Percentiles rank a stretch among this genome's conserved stretches.
Conservation (phyloP, 352 stramenopile species). For the Pythium vanterpoolii region DNA sequence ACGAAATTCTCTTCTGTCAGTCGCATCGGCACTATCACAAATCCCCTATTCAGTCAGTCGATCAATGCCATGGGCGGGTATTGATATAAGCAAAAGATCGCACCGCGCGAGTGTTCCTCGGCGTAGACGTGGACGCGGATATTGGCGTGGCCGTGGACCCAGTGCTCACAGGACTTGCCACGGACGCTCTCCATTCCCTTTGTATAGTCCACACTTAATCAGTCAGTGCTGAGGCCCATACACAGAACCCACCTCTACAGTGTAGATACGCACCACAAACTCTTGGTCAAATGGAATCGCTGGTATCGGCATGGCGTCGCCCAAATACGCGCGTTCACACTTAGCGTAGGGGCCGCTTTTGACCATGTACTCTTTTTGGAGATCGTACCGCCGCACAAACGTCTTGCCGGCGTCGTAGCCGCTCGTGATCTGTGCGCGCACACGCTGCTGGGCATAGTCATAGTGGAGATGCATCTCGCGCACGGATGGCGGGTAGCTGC, state of each 20-base stretch:
- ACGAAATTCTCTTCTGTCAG: conserved; percentile 61
- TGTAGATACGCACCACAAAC: conserved; percentile 35
- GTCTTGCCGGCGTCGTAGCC: conserved; percentile 71
- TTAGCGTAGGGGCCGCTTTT: conserved; percentile 60
- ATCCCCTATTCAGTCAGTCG: background rate
- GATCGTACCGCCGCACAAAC: conserved; percentile 66
- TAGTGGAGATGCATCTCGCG: conserved; percentile 58
- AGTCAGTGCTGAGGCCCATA: background rate
- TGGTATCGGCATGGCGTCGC: conserved; percentile 54
- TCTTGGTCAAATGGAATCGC: conserved; percentile 47
- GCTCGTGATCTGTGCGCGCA: conserved; percentile 51
- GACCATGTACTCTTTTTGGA: conserved; percentile 75
- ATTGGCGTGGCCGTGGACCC: conserved; percentile 48
- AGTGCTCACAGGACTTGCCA: conserved; percentile 60
- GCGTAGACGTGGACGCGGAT: conserved; percentile 60
- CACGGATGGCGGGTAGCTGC: conserved; percentile 54
- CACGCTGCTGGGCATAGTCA: conserved; percentile 56
- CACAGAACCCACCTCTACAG: conserved; percentile 5
- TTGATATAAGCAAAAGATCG: background rate
- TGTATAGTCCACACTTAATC: too few species aligned
- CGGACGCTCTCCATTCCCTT: conserved; percentile 51
- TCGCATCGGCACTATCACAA: conserved; percentile 49
- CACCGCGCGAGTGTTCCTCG: conserved; percentile 41
- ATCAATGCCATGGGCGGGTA: too few species aligned
- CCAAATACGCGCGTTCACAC: conserved; percentile 69